Evolutionary conservation across 495 filamentous ascomycete genomes (phyloP), one percentile per base, ranked within the genome.

Genomic region (Usnea hakonensis): DNA sequence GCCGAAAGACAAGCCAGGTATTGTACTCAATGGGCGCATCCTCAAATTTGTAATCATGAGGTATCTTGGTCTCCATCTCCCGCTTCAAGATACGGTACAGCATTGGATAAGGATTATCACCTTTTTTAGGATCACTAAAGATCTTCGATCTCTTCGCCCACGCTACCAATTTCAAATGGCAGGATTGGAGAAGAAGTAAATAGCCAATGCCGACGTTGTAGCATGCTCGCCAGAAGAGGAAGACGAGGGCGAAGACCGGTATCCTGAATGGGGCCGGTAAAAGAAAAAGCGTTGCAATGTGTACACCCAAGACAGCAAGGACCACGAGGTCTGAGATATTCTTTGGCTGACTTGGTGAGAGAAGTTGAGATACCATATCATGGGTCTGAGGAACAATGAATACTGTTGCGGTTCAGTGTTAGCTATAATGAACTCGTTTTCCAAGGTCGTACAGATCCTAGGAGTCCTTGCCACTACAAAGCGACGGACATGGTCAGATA

Each of bases 331-430:
- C 94, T 63, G 90, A 91, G 44, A 95, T 66, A 69, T 97, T 97
- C 78, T 98, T 98, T 6, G 94, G 91, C 73, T 96, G 85, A 55
- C 85, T 88, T n/a, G 94, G 94, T 60, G 93, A 95, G 64, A 98
- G 82, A 23, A 98, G 82, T 73, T 96, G 94, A 57, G 94, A 95
- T 68, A 98, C 94, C 93, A 97, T 97, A 75, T 98, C 94, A 79
- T 96, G 90, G 48, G 94, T 98, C 65, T 90, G 87, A 52, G 94
- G 95, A 26, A 98, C 94, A 38, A 90, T 89, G 74, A 98, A 98
- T 58, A 94, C 94, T 98, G 66, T 57, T 58, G 10, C 13, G 26
- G 57, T 28, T 48, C 21, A 14, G 33, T 11, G n/a, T 68, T 21
- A 68, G 66, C 41, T 13, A 11, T 33, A 48, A n/a, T 36, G 43